A percentile compares a stretch with the other conserved stretches of the same genome.
Conservation (phyloP, 2,329 filamentous ascomycete genomes). For the Aspergillus floridensis region DNA sequence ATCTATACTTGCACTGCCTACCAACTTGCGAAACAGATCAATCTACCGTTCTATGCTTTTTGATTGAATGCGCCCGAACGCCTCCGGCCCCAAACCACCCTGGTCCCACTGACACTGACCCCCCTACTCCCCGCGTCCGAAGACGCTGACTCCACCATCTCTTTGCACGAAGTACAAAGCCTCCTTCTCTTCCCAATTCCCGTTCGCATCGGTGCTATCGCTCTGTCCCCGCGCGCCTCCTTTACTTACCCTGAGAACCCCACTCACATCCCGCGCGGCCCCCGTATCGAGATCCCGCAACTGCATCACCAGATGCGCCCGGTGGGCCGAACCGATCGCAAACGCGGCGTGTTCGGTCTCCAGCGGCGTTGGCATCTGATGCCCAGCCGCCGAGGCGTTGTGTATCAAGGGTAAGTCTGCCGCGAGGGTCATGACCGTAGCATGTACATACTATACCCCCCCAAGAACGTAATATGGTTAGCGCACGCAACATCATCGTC, state of each 20-base stretch:
- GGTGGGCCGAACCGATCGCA: conserved; percentile 69
- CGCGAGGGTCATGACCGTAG: conserved; percentile 65
- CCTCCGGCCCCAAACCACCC: not conserved
- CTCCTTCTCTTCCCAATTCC: conserved; percentile 59
- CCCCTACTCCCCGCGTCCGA: conserved; percentile 69
- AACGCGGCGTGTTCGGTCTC: conserved; percentile 72
- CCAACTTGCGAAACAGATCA: not conserved
- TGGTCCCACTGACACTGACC: not conserved
- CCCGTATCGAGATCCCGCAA: conserved; percentile 79
- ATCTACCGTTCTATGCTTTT: conserved; percentile 13
- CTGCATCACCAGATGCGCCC: conserved; percentile 68
- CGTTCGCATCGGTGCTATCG: conserved; percentile 27
- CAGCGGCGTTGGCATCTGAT: conserved; percentile 58
- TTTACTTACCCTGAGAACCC: conserved; percentile 73
- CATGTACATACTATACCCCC: conserved; percentile 55
- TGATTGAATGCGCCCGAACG: conserved; percentile 1
- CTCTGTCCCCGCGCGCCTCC: conserved; percentile 47
- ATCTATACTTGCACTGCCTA: not conserved
- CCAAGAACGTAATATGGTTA: not conserved
- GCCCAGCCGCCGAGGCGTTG: conserved; percentile 33
- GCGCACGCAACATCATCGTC: not conserved
- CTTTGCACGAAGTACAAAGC: conserved; percentile 76
- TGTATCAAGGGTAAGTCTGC: conserved; percentile 71
- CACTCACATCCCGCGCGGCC: conserved; percentile 85
- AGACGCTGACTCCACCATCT: conserved; percentile 78